These are phyloP conservation scores for Hygrophorus pudorinus DNA, from an alignment of 768 basidiomycete genomes.

Conservation along the genomic window DNA sequence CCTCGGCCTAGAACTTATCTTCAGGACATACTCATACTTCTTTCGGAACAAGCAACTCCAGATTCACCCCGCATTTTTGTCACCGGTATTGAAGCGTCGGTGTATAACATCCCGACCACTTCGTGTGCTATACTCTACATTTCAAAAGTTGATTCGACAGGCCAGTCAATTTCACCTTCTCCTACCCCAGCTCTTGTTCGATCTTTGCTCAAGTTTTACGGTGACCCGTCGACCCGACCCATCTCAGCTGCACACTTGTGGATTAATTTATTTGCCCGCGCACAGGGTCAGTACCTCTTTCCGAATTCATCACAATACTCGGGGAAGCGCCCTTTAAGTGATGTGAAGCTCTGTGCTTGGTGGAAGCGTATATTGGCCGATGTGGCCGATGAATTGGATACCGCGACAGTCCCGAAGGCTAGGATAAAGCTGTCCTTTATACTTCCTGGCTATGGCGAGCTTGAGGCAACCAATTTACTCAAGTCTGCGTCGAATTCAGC, in stretches of 20 bases:
- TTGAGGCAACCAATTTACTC: conserved; percentile 57
- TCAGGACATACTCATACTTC: conserved; percentile 69
- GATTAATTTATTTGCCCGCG: conserved; percentile 85
- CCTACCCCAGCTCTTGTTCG: conserved; percentile 64
- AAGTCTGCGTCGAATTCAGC: conserved; percentile 22
- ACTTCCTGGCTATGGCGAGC: conserved; percentile 58
- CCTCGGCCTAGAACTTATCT: conserved; percentile 57
- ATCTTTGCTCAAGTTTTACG: conserved; percentile 55
- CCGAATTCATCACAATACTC: conserved; percentile 68
- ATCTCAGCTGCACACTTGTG: conserved; percentile 48
- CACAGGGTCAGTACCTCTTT: conserved; percentile 90
- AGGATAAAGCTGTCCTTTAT: conserved; percentile 43
- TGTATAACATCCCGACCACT: conserved; percentile 68
- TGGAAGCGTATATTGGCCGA: conserved; percentile 73
- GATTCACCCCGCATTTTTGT: conserved; percentile 53
- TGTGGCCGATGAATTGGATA: conserved; percentile 35
- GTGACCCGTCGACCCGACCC: conserved; percentile 54
- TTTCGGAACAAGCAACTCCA: conserved; percentile 49
- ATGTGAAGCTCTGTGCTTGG: conserved; percentile 81
- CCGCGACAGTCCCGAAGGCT: conserved; percentile 18
- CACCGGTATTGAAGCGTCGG: conserved; percentile 65
- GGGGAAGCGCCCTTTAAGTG: conserved; percentile 67
- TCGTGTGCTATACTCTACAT: conserved; percentile 73
- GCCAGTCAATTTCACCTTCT: conserved; percentile 52
- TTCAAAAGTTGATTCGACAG: conserved; percentile 91